Evolutionary conservation across 768 basidiomycete species (phyloP).

Genomic region (Leccinum aurantiacum): DNA sequence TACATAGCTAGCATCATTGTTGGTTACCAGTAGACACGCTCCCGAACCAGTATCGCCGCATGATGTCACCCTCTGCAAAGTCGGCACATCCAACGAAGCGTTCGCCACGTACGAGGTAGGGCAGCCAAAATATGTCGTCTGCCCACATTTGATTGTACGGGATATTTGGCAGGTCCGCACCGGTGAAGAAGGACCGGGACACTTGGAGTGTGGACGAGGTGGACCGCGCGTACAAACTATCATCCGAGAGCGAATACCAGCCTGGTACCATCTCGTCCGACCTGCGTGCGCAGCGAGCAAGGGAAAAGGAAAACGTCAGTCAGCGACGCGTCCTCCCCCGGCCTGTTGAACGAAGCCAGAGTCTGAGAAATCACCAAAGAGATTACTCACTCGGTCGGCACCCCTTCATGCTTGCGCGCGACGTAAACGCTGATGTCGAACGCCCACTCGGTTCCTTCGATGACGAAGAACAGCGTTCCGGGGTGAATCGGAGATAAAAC

Average conservation of each 20-base stretch:
- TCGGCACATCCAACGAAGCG: slow-evolving; percentile 52
- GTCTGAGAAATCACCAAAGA: not conserved
- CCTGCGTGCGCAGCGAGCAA: slow-evolving; percentile 36
- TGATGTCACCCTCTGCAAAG: slow-evolving; percentile 77
- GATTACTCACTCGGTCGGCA: slow-evolving; percentile 59
- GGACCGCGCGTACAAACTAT: slow-evolving; percentile 17
- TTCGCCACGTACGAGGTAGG: slow-evolving; percentile 47
- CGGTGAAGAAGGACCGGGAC: not conserved
- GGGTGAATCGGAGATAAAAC: slow-evolving; percentile 15
- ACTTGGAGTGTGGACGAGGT: not conserved
- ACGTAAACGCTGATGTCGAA: slow-evolving; percentile 74
- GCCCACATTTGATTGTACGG: slow-evolving; percentile 63
- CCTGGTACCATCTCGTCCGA: slow-evolving; percentile 88
- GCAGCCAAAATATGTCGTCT: slow-evolving; percentile 69
- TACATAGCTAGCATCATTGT: not conserved
- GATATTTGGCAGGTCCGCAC: slow-evolving; percentile 39
- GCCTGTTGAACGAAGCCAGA: not conserved
- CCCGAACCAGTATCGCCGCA: slow-evolving; percentile 76
- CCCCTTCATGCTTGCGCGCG: slow-evolving; percentile 58
- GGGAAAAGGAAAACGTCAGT: not conserved
- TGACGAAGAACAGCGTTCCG: slow-evolving; percentile 66
- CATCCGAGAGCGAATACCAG: slow-evolving; percentile 58
- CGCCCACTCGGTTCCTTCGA: slow-evolving; percentile 52
- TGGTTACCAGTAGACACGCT: slow-evolving; percentile 35
- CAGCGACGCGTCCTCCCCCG: not conserved